Conservation (phyloP, 2,329 filamentous ascomycete genomes). For the Verticillium alfalfae region DNA sequence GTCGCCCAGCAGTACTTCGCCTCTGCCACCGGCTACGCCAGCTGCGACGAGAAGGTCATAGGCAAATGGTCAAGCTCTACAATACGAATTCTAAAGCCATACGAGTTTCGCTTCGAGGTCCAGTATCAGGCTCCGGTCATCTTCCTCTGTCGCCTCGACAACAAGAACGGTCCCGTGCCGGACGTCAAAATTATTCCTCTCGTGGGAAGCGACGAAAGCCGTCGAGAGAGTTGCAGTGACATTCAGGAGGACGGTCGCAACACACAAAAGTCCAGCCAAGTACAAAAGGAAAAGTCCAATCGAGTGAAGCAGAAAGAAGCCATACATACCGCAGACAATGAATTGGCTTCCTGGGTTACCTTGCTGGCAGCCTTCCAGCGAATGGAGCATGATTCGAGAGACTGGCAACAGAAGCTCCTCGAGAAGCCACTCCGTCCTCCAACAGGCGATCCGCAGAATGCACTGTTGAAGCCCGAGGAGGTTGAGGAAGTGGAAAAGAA, state of each 20-base stretch:
- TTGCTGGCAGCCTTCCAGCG: conserved; percentile 43
- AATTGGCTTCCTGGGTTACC: conserved; percentile 48
- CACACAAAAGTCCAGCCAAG: not conserved
- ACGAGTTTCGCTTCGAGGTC: conserved; percentile 44
- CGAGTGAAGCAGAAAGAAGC: conserved; percentile 19
- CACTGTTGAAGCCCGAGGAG: not conserved
- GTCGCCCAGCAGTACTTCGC: conserved; percentile 45
- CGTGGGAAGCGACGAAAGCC: conserved; percentile 29
- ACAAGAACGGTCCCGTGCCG: conserved; percentile 29
- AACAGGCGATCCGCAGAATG: not conserved
- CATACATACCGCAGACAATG: conserved; percentile 51
- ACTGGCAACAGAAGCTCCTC: conserved; percentile 34
- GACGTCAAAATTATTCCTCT: conserved; percentile 26
- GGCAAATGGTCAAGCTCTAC: conserved; percentile 37
- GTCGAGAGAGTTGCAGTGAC: conserved; percentile 25
- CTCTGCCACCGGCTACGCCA: conserved; percentile 42
- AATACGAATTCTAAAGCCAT: conserved; percentile 29
- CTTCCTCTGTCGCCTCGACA: conserved; percentile 38
- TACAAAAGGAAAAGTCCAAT: not conserved
- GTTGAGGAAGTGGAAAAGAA: not conserved
- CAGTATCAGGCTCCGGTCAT: conserved; percentile 44
- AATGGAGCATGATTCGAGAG: conserved; percentile 41
- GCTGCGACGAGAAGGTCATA: conserved; percentile 42
- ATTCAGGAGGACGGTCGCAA: conserved; percentile 18
- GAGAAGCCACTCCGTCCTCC: not conserved